Evolutionary conservation across 768 basidiomycete genomes (phyloP).

Genomic region (Calocera viscosa): DNA sequence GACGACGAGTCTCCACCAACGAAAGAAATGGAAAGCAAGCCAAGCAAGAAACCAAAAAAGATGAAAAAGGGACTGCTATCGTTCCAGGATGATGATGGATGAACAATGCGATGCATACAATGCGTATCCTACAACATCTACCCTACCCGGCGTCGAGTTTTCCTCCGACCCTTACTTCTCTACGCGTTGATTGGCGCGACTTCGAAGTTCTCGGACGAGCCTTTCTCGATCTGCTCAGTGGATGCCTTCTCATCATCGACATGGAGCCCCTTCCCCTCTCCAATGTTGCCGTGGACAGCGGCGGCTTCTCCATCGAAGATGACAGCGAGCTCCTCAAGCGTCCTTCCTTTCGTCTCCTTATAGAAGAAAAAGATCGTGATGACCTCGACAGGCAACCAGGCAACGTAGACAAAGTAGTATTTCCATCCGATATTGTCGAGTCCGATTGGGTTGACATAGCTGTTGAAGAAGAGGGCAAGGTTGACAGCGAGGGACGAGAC

Average conservation of each 20-base stretch:
- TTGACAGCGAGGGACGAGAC: slow-evolving; percentile 71
- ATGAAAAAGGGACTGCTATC: slow-evolving; percentile 28
- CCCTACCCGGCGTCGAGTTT: background rate
- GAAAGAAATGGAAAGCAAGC: slow-evolving; percentile 16
- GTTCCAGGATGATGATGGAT: slow-evolving; percentile 27
- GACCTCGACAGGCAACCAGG: slow-evolving; percentile 55
- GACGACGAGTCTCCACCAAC: slow-evolving; percentile 1
- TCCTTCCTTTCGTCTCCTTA: slow-evolving; percentile 26
- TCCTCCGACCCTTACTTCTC: background rate
- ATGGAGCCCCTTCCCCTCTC: background rate
- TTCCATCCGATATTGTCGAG: slow-evolving; percentile 54
- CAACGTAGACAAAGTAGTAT: slow-evolving; percentile 65
- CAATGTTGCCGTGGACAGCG: slow-evolving; percentile 8
- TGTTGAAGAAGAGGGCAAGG: slow-evolving; percentile 73
- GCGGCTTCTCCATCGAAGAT: slow-evolving; percentile 10
- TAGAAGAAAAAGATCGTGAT: slow-evolving; percentile 50
- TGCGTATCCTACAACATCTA: background rate
- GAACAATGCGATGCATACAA: background rate
- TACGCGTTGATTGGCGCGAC: background rate
- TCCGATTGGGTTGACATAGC: slow-evolving; percentile 76
- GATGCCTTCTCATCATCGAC: background rate
- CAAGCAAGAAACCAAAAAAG: slow-evolving; percentile 28
- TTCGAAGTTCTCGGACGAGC: background rate
- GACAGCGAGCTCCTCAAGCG: slow-evolving; percentile 11
- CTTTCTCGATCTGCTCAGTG: background rate